Evolutionary conservation across 1,284 basidiomycete species (phyloP), one percentile per base, ranked within the genome.

Genomic region (Pascua guehoae): DNA sequence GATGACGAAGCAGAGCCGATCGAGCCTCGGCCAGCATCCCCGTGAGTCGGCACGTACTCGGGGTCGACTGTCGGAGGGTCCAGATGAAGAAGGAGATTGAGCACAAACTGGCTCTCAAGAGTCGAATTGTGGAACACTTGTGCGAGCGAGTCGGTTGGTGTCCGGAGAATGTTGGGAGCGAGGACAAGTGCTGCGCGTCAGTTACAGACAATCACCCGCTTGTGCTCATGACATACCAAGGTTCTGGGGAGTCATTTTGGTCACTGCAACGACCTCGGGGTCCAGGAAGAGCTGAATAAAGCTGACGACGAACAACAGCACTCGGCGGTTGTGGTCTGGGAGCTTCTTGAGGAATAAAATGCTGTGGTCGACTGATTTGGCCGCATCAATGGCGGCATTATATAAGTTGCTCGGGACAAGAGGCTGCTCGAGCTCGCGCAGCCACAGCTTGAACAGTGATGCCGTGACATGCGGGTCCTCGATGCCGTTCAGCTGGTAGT

Each of bases 391-490:
- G 24, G 84, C 83, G 53, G 90, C 85, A 70, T 90, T 90, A 72
- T 91, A 89, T 41, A 73, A 49, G 10, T 63, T 51, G 56, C 87
- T 83, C 4, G 92, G 92, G 17, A 96, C 84, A 47, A 95, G 81
- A 12, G 92, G 92, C 64, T 92, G 88, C 66, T 86, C 84, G 15
- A 95, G 83, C 74, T 96, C 92, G 47, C 92, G 84, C 12, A 95
- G 81, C 91, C 91, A 96, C 9, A 94, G 82, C 78, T 96, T 95
- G 76, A 94, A 83, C 47, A 93, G 79, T 2, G 88, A 90, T 5
- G 90, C 89, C 2, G 90, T 85, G 48, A 93, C 87, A 66, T 93
- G 87, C 1, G 90, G 89, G 70, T 94, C 91, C 62, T 90, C 88
- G 50, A 93, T 84, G 37, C 86, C 78, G 38, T 61, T 67, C 61